Evolutionary conservation across 208 protist species (phyloP).

Genomic region (Crithidia brevicula): DNA sequence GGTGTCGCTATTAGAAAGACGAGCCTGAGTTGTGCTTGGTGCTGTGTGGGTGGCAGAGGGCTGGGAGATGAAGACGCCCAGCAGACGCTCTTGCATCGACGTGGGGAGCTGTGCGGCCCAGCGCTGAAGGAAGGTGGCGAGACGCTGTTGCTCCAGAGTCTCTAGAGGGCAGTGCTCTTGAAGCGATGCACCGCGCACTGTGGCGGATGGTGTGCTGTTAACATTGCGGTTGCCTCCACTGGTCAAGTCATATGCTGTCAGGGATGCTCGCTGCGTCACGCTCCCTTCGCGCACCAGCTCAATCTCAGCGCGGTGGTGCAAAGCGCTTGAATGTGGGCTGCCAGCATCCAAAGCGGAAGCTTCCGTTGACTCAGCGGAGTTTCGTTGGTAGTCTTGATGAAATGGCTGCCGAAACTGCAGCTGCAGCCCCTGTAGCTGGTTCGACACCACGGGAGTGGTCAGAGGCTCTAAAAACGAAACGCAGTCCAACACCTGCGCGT

Average conservation of each 20-base stretch:
- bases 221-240: too few relatives aligned
- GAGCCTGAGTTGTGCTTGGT: neutral
- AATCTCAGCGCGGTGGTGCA: neutral
- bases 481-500: constrained; percentile 3
- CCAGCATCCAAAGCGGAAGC: neutral
- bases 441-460: constrained; percentile 29
- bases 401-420: constrained; percentile 34
- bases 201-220: too few relatives aligned
- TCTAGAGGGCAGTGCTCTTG: constrained; percentile 41
- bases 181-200: too few relatives aligned
- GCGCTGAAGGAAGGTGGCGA: constrained; percentile 47
- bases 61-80: constrained; percentile 61
- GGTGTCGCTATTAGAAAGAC: neutral
- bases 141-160: constrained; percentile 82
- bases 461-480: constrained; percentile 53
- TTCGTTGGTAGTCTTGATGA: neutral
- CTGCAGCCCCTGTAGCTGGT: constrained; percentile 58
- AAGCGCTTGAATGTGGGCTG: too few relatives aligned
- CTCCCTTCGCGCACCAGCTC: constrained; percentile 3
- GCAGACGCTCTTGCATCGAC: constrained; percentile 42
- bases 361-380: neutral
- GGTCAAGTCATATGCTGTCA: neutral
- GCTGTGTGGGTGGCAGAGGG: neutral
- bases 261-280: neutral
- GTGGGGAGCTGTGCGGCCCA: constrained; percentile 62